phyloP scores from a whole-genome alignment of 2,329 filamentous ascomycete genomes.

The Trichophyton benhamiae region DNA sequence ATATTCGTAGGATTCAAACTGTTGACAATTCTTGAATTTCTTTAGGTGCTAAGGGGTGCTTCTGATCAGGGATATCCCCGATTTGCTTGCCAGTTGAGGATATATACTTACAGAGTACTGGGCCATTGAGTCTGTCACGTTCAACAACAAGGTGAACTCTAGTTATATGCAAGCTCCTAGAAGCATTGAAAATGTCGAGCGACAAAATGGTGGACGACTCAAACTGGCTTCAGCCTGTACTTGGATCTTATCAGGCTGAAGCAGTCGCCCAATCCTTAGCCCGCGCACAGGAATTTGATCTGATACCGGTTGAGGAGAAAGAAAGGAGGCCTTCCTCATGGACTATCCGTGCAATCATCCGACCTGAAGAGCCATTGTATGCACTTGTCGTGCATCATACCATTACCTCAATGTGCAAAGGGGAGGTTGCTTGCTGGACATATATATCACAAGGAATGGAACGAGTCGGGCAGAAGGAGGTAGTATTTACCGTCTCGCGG shows the following conservation, averaged over 20 bases:
- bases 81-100: background rate
- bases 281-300: background rate
- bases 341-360: conserved; percentile 3
- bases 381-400: conserved; percentile 7
- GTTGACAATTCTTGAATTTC: too few relatives aligned
- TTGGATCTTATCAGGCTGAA: background rate
- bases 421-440: conserved; percentile 10
- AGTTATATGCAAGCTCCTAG: background rate
- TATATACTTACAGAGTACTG: background rate
- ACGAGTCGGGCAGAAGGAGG: conserved; percentile 8
- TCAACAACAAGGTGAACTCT: background rate
- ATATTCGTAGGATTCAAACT: too few relatives aligned
- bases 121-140: background rate
- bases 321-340: background rate
- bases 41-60: too few relatives aligned
- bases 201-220: background rate
- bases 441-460: conserved; percentile 10
- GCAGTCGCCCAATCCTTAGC: background rate
- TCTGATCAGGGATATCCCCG: too few relatives aligned
- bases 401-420: conserved; percentile 6
- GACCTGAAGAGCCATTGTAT: conserved; percentile 4
- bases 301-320: background rate
- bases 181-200: background rate
- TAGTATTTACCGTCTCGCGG: conserved; percentile 9
- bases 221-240: background rate